Evolutionary conservation across 352 stramenopile species (phyloP).

Genomic region (Thraustochytrium striatum): DNA sequence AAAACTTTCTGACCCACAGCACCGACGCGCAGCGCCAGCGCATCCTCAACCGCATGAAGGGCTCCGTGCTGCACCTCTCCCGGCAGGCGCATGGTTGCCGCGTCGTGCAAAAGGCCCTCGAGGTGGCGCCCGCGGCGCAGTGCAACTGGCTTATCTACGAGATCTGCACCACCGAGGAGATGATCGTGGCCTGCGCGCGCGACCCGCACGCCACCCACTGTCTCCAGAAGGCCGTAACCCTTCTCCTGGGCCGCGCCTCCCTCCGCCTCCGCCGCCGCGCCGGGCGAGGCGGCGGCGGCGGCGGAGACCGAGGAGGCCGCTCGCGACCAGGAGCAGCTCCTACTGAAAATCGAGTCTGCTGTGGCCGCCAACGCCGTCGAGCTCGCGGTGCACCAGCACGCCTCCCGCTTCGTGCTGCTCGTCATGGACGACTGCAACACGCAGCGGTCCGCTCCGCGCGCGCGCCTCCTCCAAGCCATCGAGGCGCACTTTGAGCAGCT

Average conservation of each 20-base stretch:
- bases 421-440: slow-evolving; percentile 44
- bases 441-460: not conserved
- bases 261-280: not conserved
- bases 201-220: slow-evolving; percentile 41
- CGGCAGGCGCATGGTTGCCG: slow-evolving; percentile 27
- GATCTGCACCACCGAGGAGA: not conserved
- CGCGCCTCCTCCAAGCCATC: slow-evolving; percentile 1
- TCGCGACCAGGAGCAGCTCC: not conserved
- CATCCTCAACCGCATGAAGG: slow-evolving; percentile 21
- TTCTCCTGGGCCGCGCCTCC: not conserved
- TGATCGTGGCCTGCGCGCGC: not conserved
- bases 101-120: slow-evolving; percentile 45
- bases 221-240: slow-evolving; percentile 41
- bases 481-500: not conserved
- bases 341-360: not conserved
- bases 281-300: not conserved
- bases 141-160: slow-evolving; percentile 38
- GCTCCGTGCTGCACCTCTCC: slow-evolving; percentile 20
- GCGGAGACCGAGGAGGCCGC: not conserved
- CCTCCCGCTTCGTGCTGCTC: slow-evolving; percentile 29
- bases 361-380: slow-evolving; percentile 22
- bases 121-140: not conserved
- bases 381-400: slow-evolving; percentile 28
- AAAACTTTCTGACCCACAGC: slow-evolving; percentile 43
- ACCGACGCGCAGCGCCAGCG: not conserved